Base-by-base conservation (phyloP, 768 basidiomycete genomes). In the Tylopilus sp. region DNA sequence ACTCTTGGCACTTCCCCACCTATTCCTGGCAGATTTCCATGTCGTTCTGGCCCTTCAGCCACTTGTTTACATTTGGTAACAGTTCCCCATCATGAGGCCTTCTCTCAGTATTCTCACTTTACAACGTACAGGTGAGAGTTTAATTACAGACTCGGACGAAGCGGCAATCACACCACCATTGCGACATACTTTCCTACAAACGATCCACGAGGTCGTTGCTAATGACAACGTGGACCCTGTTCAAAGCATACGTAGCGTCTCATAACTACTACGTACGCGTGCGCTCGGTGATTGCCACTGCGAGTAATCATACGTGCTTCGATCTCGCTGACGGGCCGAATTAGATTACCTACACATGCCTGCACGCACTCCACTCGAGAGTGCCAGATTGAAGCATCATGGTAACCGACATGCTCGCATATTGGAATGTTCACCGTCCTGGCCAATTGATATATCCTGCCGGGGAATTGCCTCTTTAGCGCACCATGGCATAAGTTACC, bases 231-330 rank as follows among this genome's bases (percentile, higher is more conserved):
- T 46, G 30, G 43, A 16, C 45, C 28, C 50, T 30, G 22, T 42
- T 41, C 19, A 31, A 14, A 38, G 31, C 25, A 24, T 33, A 38
- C 33, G 17, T 50, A 22, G 24, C 44, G 40, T n/a, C n/a, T n/a
- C n/a, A n/a, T n/a, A n/a, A n/a, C n/a, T 36, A 41, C 42, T 36
- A 33, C 57, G 14, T n/a, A 25, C 50, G 45, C 34, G 25, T 42
- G 36, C 24, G 31, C 29, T 17, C 55, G 55, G 58, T 46, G 61
- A 54, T 66, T 52, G 30, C 63, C 58, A 52, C 6, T 17, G 26
- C 41, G 31, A 34, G 26, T 26, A 34, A 26, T 26, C 40, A n/a
- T n/a, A n/a, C n/a, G n/a, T 49, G 21, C 29, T 38, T 48, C 62
- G 37, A 55, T 55, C 41, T 58, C 33, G 29, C 36, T 24, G 24